Evolutionary conservation across 352 stramenopile species (phyloP).

Genomic region (Phytophthora pluvialis): DNA sequence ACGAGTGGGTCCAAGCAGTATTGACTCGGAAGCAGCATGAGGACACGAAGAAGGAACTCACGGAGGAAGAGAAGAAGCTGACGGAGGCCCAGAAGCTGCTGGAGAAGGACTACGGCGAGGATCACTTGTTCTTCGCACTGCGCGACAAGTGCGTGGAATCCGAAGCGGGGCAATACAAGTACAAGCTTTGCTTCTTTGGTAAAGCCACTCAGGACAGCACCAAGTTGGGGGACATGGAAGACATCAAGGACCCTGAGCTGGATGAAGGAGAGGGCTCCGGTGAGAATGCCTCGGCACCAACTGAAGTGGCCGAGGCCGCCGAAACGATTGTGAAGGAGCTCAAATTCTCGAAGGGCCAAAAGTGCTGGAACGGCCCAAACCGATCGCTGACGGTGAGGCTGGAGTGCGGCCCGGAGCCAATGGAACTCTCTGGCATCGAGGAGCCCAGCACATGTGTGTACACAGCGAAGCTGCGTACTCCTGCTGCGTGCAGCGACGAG

Average conservation of each 20-base stretch:
- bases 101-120: constrained; percentile 63
- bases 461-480: constrained; percentile 78
- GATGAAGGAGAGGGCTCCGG: constrained; percentile 5
- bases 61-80: constrained; percentile 41
- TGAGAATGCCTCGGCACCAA: not conserved
- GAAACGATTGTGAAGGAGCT: constrained; percentile 35
- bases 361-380: constrained; percentile 90
- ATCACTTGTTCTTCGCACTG: constrained; percentile 72
- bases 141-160: constrained; percentile 76
- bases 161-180: constrained; percentile 80
- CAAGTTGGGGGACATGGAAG: constrained; percentile 75
- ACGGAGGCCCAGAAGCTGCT: constrained; percentile 43
- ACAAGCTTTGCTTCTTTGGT: constrained; percentile 88
- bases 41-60: constrained; percentile 49
- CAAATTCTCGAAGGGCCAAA: constrained; percentile 71
- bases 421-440: constrained; percentile 73
- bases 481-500: constrained; percentile 64
- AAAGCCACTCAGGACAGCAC: constrained; percentile 82
- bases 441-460: constrained; percentile 91
- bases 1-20: constrained; percentile 57
- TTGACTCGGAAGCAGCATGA: constrained; percentile 52
- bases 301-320: constrained; percentile 1
- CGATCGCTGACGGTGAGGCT: constrained; percentile 81
- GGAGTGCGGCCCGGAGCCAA: constrained; percentile 68
- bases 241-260: constrained; percentile 22